Evolutionary conservation across 2,329 filamentous ascomycete species (phyloP).

Genomic region (Colletotrichum sp.): DNA sequence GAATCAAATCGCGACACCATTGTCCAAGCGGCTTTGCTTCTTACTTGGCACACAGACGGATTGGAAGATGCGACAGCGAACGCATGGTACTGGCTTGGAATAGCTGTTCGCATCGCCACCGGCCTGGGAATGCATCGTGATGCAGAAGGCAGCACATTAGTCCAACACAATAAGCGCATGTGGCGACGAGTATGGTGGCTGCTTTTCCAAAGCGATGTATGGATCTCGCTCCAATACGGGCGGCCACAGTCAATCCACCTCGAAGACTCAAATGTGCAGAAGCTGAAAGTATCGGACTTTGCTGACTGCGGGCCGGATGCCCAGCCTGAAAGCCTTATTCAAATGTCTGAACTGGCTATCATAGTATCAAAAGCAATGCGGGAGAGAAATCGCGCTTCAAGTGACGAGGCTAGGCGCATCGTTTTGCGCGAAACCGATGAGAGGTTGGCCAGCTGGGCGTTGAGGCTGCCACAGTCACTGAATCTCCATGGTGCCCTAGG

Average conservation of each 20-base stretch:
- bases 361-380: neutral
- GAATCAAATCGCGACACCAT: neutral
- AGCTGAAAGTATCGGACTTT: neutral
- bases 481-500: neutral
- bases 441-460: neutral
- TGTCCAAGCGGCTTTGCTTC: neutral
- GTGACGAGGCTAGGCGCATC: neutral
- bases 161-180: conserved; percentile 26
- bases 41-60: neutral
- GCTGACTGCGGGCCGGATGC: neutral
- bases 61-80: neutral
- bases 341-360: neutral
- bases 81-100: neutral
- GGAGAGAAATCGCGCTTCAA: neutral
- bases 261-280: neutral
- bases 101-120: neutral
- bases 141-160: conserved; percentile 23
- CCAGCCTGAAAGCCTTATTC: neutral
- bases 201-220: conserved; percentile 27
- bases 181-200: conserved; percentile 31
- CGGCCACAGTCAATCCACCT: neutral
- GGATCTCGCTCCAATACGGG: conserved; percentile 15
- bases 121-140: neutral
- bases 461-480: neutral
- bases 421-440: neutral